These are phyloP conservation scores for Vigna hirtella DNA, from an alignment of 306 rosid genomes.

Conservation along the genomic window DNA sequence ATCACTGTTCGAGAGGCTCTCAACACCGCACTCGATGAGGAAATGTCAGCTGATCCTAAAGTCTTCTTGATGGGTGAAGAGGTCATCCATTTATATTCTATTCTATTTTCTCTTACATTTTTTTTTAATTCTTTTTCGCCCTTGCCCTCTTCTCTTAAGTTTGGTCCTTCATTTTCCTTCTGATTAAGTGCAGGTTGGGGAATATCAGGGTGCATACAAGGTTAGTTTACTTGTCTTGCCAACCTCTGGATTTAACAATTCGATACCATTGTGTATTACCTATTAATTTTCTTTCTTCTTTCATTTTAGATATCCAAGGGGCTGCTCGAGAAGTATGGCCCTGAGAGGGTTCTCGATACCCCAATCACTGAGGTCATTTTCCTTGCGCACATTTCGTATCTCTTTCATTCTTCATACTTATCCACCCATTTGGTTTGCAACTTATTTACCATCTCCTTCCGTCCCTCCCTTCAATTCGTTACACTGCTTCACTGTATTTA, in stretches of 20 bases:
- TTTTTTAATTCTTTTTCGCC: too few species aligned
- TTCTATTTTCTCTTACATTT: not conserved
- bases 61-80: conserved; percentile 99
- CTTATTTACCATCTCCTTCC: not conserved
- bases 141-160: conserved; percentile 28
- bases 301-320: conserved; percentile 81
- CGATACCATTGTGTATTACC: not conserved
- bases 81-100: conserved; percentile 49
- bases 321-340: conserved; percentile 94
- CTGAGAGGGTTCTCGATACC: conserved; percentile 97
- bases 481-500: not conserved
- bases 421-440: conserved; percentile 13
- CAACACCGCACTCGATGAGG: conserved; percentile 95
- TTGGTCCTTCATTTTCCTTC: conserved; percentile 31
- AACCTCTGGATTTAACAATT: conserved; percentile 9
- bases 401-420: conserved; percentile 17
- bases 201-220: conserved; percentile 99
- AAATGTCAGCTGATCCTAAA: conserved; percentile 97
- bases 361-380: conserved; percentile 93
- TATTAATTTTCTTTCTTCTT: conserved; percentile 27
- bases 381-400: conserved; percentile 35
- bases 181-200: conserved; percentile 81
- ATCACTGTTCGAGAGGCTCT: conserved; percentile 90
- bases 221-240: conserved; percentile 54
- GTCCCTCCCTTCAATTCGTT: not conserved